Evolutionary conservation across 352 stramenopile species (phyloP), one percentile per base, ranked within the genome.

Genomic region (Phytophthora pseudosyringae): DNA sequence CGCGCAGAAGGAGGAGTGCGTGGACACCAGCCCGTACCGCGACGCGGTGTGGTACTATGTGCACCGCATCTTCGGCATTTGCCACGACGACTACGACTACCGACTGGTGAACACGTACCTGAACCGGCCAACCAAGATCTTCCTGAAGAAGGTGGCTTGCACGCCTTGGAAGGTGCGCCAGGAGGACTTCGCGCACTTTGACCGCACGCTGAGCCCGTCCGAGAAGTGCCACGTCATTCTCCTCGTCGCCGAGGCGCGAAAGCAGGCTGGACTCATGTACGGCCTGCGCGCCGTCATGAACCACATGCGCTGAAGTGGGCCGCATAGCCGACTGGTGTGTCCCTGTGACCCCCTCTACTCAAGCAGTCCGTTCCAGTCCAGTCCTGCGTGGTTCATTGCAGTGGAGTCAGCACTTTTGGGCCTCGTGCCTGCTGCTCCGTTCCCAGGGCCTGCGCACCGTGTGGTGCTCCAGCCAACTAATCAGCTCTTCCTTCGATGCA

Each of bases 11-110:
- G 78, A 88, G 31, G 66, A 80, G 26, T 75, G 71, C 36, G 64
- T 94, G 39, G 86, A 96, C 76, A 96, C 88, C 28, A 83, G 68
- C 46, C 84, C 88, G 44, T 96, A 92, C 69, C 88, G 86, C 18
- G 75, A 88, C 41, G 88, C 88, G 50, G 89, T 96, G 29, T 94
- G 88, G 86, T 94, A 92, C 67, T 96, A 94, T 38, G 86, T 95
- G 15, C 88, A 94, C 59, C 86, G 88, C 54, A 91, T 94, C 66
- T 94, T 94, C 33, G 88, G 88, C 38, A 96, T 96, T 67, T 95
- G 86, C 65, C 84, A 95, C 68, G 88, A 95, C 45, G 88, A 94
- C 68, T 95, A 95, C 57, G 85, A 95, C 69, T 95, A 95, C 66
- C 72, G 80, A 35, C 85, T 91, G 58, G 83, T 95, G 21, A 94